Evolutionary conservation across 2,329 filamentous ascomycete genomes (phyloP), one percentile per base, ranked within the genome.

Genomic region (Aspergillus tubingensis): DNA sequence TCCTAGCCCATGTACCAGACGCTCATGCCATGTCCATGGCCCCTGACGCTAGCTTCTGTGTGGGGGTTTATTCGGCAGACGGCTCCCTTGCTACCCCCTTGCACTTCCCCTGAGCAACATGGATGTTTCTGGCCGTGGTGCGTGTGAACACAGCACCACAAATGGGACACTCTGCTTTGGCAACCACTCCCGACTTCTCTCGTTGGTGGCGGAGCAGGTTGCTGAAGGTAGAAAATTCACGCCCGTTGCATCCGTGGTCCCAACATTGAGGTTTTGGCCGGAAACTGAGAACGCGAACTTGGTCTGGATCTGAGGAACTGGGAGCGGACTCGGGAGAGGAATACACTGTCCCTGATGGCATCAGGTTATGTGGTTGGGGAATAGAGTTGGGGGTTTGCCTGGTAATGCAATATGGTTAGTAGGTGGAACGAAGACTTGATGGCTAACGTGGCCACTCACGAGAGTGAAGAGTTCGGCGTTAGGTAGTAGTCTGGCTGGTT

Each of bases 181-280:
- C 83, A 10, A 93, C 91, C 55, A 93, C 92, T 25, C 94, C 94
- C 0, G 91, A 96, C 76, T 96, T 97, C 77, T 98, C 94, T 47
- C 94, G 86, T 77, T 97, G 93, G 75, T 98, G 94, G 64, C 94
- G 85, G 39, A 97, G 82, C 3, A 97, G 85, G 74, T 97, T 97
- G 84, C 92, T 96, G 74, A 97, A 97, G 3, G 94, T 97, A 17
- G 92, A 96, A 73, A 98, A 98, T 71, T 96, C 91, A 30, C 93
- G 88, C 19, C 94, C 94, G 70, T 97, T 96, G 81, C 94, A 98
- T 10, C 93, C 94, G 72, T 98, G 94, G 62, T 97, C 94, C 91
- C 91, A 98, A 77, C 94, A 97, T 74, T 96, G 92, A 49, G 93
- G 92, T 79, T 96, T 96, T n/a, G 92, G 92, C 65, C 91, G 85